Evolutionary conservation across 345 rosid genomes (phyloP).

Genomic region (Pugionium cornutum): DNA sequence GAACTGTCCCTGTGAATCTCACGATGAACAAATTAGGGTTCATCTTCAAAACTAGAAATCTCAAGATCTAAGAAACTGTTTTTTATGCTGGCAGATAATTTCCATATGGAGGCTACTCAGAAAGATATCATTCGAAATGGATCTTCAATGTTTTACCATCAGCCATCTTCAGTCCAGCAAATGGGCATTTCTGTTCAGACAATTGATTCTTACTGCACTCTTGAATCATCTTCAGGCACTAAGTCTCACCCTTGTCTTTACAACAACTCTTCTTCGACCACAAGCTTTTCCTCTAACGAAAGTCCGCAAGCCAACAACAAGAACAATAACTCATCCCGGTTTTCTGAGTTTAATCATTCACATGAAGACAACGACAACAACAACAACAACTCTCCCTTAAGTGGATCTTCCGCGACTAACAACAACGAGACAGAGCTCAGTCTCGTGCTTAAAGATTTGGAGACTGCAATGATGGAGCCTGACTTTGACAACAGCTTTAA

Average conservation of each 20-base stretch:
- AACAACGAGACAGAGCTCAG: conserved; percentile 49
- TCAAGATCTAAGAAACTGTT: background rate
- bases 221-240: conserved; percentile 61
- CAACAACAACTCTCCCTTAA: conserved; percentile 54
- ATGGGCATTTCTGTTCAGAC: conserved; percentile 47
- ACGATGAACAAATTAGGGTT: background rate
- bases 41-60: too few relatives aligned
- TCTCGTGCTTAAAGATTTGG: conserved; percentile 71
- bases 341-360: conserved; percentile 49
- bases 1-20: conserved; percentile 12
- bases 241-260: conserved; percentile 41
- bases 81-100: conserved; percentile 18
- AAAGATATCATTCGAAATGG: conserved; percentile 44
- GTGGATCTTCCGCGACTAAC: conserved; percentile 55
- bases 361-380: conserved; percentile 40
- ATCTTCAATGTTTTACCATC: conserved; percentile 51
- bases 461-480: conserved; percentile 74
- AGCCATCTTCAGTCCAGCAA: conserved; percentile 37
- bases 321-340: conserved; percentile 9
- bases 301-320: conserved; percentile 49
- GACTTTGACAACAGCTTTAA: conserved; percentile 39
- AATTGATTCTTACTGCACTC: conserved; percentile 52
- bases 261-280: conserved; percentile 58
- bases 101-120: conserved; percentile 50
- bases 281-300: conserved; percentile 60